Conservation (phyloP, 768 basidiomycete genomes). For the Mrakia gelida region DNA sequence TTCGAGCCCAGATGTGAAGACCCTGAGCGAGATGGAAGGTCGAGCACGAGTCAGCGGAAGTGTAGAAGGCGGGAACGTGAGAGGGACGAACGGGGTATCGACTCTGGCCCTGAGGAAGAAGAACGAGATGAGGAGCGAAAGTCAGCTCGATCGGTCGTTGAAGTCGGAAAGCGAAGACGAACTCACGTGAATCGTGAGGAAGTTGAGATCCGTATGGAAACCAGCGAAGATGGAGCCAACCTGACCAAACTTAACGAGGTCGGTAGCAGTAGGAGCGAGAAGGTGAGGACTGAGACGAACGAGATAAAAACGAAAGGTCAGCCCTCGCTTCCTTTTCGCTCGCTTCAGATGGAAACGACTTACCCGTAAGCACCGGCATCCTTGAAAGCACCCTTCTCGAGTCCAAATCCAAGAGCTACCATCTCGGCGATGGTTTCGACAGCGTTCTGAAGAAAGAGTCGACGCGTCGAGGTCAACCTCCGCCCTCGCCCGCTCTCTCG, state of each 20-base stretch:
- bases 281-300: conserved; percentile 62
- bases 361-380: conserved; percentile 82
- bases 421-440: conserved; percentile 84
- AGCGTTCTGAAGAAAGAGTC: conserved; percentile 45
- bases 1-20: conserved; percentile 90
- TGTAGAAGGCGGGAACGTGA: background rate
- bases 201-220: conserved; percentile 92
- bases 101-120: conserved; percentile 1
- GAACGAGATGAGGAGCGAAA: too few relatives aligned
- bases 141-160: background rate
- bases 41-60: background rate
- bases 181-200: conserved; percentile 51
- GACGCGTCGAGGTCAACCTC: background rate
- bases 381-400: conserved; percentile 64
- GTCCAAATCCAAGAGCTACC: conserved; percentile 75
- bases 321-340: background rate
- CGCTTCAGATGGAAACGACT: conserved; percentile 37
- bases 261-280: conserved; percentile 89
- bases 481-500: too few relatives aligned
- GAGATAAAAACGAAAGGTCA: background rate
- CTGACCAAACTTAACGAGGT: conserved; percentile 70
- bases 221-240: conserved; percentile 80
- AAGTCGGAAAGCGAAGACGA: background rate
- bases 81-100: conserved; percentile 2
- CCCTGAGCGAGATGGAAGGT: conserved; percentile 68